Evolutionary conservation across 2,329 filamentous ascomycete species (phyloP).

Genomic region (Rhinocladiella mackenziei): DNA sequence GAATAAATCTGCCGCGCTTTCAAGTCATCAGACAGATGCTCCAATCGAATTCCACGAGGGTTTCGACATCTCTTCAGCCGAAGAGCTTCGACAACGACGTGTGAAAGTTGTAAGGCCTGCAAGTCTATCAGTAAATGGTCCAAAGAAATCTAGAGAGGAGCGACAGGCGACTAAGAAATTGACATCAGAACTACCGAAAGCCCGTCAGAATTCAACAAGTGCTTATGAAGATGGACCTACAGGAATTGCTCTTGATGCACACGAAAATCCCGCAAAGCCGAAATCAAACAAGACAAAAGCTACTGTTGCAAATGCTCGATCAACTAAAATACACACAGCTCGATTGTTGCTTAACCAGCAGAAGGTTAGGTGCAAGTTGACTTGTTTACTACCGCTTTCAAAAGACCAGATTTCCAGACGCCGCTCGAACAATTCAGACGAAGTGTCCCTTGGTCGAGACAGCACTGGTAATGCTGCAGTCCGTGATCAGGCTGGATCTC

Average conservation of each 20-base stretch:
- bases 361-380: constrained; percentile 13
- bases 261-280: neutral
- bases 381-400: constrained; percentile 9
- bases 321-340: constrained; percentile 2
- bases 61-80: constrained; percentile 23
- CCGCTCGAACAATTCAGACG: neutral
- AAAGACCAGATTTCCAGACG: neutral
- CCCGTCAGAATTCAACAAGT: neutral
- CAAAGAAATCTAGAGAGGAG: constrained; percentile 3
- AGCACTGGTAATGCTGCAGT: neutral
- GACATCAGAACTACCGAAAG: too few species aligned
- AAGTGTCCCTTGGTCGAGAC: neutral
- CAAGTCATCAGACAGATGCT: neutral
- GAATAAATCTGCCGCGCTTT: constrained; percentile 4
- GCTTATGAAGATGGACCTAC: too few species aligned
- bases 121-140: neutral
- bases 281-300: neutral
- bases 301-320: neutral
- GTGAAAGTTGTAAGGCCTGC: neutral
- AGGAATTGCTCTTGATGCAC: too few species aligned
- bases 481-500: neutral
- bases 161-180: too few species aligned
- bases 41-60: constrained; percentile 14
- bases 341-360: constrained; percentile 16
- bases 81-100: constrained; percentile 9